Evolutionary conservation across 2,329 filamentous ascomycete species (phyloP).

Genomic region (Colletotrichum agaves): DNA sequence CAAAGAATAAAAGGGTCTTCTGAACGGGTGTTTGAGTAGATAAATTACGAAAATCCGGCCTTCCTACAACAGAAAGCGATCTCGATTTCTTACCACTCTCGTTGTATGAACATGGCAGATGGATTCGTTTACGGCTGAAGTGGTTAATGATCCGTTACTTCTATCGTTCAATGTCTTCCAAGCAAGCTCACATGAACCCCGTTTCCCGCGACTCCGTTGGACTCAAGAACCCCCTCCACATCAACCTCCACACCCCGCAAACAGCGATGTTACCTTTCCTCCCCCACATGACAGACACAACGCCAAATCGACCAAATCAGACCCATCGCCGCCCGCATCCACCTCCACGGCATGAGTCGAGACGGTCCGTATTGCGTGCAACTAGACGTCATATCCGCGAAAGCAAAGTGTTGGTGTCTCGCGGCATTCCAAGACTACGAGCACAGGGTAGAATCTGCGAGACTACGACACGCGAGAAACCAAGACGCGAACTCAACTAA

Average conservation of each 20-base stretch:
- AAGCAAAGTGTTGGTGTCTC: too few species aligned
- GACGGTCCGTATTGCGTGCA: too few species aligned
- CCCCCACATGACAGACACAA: slow-evolving; percentile 12
- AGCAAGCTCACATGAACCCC: background rate
- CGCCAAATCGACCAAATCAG: background rate
- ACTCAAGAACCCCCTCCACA: slow-evolving; percentile 16
- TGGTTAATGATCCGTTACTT: background rate
- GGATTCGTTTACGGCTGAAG: background rate
- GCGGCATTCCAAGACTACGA: too few species aligned
- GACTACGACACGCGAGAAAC: background rate
- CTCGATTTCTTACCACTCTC: background rate
- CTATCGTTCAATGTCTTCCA: background rate
- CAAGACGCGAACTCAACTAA: background rate
- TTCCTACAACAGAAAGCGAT: too few species aligned
- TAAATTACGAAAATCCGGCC: too few species aligned
- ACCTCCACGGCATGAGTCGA: background rate
- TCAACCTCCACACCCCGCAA: slow-evolving; percentile 22
- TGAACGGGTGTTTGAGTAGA: too few species aligned
- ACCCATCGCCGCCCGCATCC: background rate
- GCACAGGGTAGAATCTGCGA: too few species aligned
- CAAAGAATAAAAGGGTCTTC: too few species aligned
- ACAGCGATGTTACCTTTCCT: slow-evolving; percentile 2
- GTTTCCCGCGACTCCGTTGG: background rate
- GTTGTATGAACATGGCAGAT: background rate
- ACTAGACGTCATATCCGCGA: too few species aligned